phyloP scores from a whole-genome alignment of 192 early-diverging fungal species.

The Mortierella claussenii region DNA sequence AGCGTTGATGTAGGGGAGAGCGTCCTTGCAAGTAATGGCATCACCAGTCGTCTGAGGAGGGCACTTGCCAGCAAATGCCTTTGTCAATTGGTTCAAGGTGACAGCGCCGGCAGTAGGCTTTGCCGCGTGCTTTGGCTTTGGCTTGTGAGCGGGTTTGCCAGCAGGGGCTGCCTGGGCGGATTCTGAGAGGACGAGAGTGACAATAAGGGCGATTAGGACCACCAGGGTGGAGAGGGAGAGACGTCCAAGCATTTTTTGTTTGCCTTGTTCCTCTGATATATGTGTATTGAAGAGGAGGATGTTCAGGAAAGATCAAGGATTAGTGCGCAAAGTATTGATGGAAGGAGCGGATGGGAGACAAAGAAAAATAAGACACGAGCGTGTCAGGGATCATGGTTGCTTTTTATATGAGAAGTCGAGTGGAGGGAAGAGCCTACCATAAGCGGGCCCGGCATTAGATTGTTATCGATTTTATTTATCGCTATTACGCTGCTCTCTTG shows the following conservation, averaged over 20 bases:
- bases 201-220: constrained; percentile 22
- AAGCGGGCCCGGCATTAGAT: too few species aligned
- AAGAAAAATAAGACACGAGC: too few species aligned
- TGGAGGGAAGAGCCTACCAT: too few species aligned
- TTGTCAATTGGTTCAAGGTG: constrained; percentile 24
- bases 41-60: constrained; percentile 31
- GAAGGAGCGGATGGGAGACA: too few species aligned
- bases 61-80: constrained; percentile 47
- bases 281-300: neutral
- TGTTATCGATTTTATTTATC: too few species aligned
- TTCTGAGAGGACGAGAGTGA: constrained; percentile 16
- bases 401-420: too few species aligned
- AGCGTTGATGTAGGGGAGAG: constrained; percentile 48
- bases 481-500: too few species aligned
- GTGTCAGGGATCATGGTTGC: too few species aligned
- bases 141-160: constrained; percentile 18
- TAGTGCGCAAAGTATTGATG: too few species aligned
- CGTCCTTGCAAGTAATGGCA: constrained; percentile 48
- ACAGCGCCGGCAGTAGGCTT: constrained; percentile 14
- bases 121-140: too few species aligned
- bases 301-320: too few species aligned
- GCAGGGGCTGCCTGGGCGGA: constrained; percentile 11
- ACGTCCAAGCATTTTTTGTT: constrained; percentile 4
- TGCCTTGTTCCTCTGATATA: too few species aligned
- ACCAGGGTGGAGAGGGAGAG: constrained; percentile 18